Base-by-base conservation (phyloP, 2,329 filamentous ascomycete species). In the Sclerotinia nivalis region DNA sequence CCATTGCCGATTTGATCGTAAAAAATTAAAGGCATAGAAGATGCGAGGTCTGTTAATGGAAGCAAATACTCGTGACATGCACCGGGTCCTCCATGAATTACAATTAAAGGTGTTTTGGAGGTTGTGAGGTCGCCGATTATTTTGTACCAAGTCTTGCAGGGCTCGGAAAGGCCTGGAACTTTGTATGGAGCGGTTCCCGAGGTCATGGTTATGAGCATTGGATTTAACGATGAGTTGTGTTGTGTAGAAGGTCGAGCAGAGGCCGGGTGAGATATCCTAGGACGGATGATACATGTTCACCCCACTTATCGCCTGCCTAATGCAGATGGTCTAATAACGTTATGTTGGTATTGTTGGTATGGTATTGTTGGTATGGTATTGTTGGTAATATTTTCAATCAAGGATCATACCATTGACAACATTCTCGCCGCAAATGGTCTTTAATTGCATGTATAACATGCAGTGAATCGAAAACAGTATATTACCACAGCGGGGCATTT, bases 1-100 rank as follows among this genome's bases (percentile, higher is more conserved):
- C 84, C 85, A 72, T 81, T 82, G 31, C 85, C 85, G 64, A 87
- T 79, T 69, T 87, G 85, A 73, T 87, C 85, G 76, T 87, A 87
- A 74, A 86, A 81, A 47, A 87, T 75, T 1, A 87, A 76, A 0
- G 85, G 83, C 5, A 81, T 79, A 45, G 74, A 75, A 72, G 50
- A 25, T 0, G 66, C 56, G 1, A 73, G 64, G n/a, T 60, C 66
- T 3, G 50, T 52, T 4, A 69, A 31, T 18, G 70, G 54, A 43
- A 68, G 54, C 10, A 83, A 73, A 71, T 83, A 84, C 22, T 81
- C 78, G 73, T 83, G 81, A 10, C 78, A 77, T 43, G 80, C 79
- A n/a, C 84, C 84, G 1, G 83, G 83, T 0, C 83, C 83, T 66
- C 83, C 83, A 73, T 84, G 83, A 15, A 83, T 73, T 49, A 76